Conservation (phyloP, 2,329 filamentous ascomycete genomes). For the Phyllosticta citribraziliensis region DNA sequence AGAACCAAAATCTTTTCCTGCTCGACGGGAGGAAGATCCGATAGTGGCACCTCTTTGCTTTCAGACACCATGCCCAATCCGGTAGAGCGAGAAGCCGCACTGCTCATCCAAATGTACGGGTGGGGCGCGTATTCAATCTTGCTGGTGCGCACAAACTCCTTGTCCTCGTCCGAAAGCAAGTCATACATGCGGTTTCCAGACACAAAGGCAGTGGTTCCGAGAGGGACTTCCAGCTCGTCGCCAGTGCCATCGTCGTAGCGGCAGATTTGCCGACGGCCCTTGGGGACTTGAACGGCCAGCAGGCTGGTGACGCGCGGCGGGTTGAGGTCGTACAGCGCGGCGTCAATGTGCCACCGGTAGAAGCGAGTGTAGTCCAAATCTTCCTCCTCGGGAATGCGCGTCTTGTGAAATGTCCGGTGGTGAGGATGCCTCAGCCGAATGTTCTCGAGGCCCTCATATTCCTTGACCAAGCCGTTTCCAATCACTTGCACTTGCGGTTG, state of each 20-base stretch:
- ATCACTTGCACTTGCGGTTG: conserved; percentile 76
- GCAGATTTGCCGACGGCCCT: conserved; percentile 54
- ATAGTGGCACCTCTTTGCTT: conserved; percentile 48
- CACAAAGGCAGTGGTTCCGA: conserved; percentile 69
- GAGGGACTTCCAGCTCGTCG: conserved; percentile 56
- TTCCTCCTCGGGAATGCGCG: conserved; percentile 51
- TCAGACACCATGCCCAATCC: conserved; percentile 65
- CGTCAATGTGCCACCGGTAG: conserved; percentile 75
- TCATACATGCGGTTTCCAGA: conserved; percentile 64
- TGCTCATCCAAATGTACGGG: conserved; percentile 74
- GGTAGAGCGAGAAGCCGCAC: conserved; percentile 54
- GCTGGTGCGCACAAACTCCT: conserved; percentile 56
- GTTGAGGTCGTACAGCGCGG: conserved; percentile 65
- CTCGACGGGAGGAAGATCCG: conserved; percentile 56
- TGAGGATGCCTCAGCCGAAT: conserved; percentile 65
- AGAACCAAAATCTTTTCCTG: conserved; percentile 58
- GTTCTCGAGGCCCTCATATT: conserved; percentile 61
- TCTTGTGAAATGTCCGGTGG: conserved; percentile 65
- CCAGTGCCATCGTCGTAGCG: conserved; percentile 63
- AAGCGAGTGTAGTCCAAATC: conserved; percentile 50
- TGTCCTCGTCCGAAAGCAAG: conserved; percentile 52
- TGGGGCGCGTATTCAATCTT: conserved; percentile 68
- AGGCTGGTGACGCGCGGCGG: conserved; percentile 64
- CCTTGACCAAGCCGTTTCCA: conserved; percentile 59
- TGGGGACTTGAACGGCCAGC: conserved; percentile 63